Evolutionary conservation across 257 asterid genomes (phyloP).

Genomic region (Anisodus acutangulus): DNA sequence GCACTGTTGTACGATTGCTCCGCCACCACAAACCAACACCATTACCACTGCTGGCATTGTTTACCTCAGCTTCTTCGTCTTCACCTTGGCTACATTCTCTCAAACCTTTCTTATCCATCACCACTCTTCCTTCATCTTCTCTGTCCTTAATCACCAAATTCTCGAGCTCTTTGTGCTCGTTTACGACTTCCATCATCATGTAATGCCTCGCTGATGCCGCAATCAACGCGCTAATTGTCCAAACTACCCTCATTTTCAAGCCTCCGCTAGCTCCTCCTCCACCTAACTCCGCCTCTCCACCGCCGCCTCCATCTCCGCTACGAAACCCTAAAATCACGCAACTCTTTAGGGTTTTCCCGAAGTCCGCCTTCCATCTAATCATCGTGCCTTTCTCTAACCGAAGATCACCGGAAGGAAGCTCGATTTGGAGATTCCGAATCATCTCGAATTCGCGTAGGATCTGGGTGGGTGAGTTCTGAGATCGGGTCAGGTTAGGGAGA

Average conservation of each 20-base stretch:
- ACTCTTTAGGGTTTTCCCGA: slow-evolving; percentile 55
- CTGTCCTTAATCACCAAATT: slow-evolving; percentile 53
- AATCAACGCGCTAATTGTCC: slow-evolving; percentile 69
- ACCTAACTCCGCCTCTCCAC: slow-evolving; percentile 39
- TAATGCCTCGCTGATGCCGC: slow-evolving; percentile 70
- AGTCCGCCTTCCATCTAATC: slow-evolving; percentile 60
- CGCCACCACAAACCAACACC: slow-evolving; percentile 57
- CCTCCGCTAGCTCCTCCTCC: slow-evolving; percentile 40
- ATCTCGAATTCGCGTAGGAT: slow-evolving; percentile 56
- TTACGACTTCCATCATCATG: slow-evolving; percentile 58
- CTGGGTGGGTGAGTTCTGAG: slow-evolving; percentile 56
- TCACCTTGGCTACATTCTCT: slow-evolving; percentile 45
- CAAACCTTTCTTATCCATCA: slow-evolving; percentile 57
- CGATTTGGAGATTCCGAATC: slow-evolving; percentile 50
- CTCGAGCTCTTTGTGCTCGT: slow-evolving; percentile 51
- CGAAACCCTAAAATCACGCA: slow-evolving; percentile 64
- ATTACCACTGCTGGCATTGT: not conserved
- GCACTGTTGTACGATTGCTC: slow-evolving; percentile 59
- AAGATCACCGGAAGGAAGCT: slow-evolving; percentile 65
- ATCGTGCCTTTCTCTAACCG: slow-evolving; percentile 54
- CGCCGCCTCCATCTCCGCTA: slow-evolving; percentile 17
- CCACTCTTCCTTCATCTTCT: slow-evolving; percentile 56
- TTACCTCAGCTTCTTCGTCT: slow-evolving; percentile 38
- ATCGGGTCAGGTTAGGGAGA: slow-evolving; percentile 29
- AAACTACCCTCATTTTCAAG: slow-evolving; percentile 63